Conservation (phyloP, 108 stramenopile species). For the Pelagomonas calceolata region DNA sequence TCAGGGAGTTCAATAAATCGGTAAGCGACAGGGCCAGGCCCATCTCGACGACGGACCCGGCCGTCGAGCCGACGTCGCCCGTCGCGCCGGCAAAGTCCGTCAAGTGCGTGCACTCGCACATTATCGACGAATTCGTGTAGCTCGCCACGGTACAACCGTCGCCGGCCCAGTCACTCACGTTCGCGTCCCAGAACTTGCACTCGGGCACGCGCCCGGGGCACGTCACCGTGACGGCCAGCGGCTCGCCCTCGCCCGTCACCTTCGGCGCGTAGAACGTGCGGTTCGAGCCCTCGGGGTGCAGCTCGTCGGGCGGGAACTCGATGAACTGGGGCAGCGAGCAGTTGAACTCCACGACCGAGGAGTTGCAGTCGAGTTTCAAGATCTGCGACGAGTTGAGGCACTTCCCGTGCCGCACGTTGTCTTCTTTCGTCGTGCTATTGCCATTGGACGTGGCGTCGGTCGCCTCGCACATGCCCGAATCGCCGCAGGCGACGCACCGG, state of each 20-base stretch:
- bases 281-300: background rate
- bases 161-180: background rate
- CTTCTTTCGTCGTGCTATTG: no score
- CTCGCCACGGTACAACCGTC: background rate
- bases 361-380: no score
- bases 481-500: no score
- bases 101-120: background rate
- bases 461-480: no score
- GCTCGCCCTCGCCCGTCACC: background rate
- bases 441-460: no score
- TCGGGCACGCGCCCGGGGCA: background rate
- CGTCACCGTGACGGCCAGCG: background rate
- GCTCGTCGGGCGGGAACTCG: no score
- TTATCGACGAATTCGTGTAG: background rate
- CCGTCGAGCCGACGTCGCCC: background rate
- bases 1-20: background rate
- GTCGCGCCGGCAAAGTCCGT: background rate
- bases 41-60: background rate
- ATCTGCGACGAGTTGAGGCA: background rate
- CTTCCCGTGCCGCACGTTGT: background rate
- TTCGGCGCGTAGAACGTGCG: background rate
- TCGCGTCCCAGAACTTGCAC: background rate
- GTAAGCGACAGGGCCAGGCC: background rate
- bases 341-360: background rate
- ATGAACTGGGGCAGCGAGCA: background rate